Evolutionary conservation across 2,329 filamentous ascomycete genomes (phyloP).

Genomic region (Capronia coronata): DNA sequence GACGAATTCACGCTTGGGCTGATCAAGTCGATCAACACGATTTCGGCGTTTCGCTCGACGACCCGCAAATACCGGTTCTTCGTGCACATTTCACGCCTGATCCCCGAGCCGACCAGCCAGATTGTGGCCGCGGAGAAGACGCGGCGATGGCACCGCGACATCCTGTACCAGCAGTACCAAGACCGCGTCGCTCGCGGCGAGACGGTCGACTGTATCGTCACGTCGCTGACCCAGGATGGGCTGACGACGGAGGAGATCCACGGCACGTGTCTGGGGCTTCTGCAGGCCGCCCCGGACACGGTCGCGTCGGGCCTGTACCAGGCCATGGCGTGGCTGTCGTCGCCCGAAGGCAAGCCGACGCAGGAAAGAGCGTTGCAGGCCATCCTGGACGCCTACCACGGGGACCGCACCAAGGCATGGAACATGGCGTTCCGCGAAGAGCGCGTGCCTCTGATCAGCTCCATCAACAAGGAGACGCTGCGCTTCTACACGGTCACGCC

Average conservation of each 20-base stretch:
- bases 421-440: conserved; percentile 3
- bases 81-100: conserved; percentile 3
- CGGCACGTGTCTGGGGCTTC: conserved; percentile 8
- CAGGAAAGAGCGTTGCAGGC: neutral
- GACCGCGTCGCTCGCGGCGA: neutral
- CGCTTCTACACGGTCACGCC: conserved; percentile 2
- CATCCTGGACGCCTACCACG: conserved; percentile 3
- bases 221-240: conserved; percentile 1
- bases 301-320: conserved; percentile 8
- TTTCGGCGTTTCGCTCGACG: conserved; percentile 3
- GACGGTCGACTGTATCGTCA: conserved; percentile 4
- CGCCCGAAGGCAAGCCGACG: neutral
- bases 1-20: neutral
- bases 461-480: conserved; percentile 10
- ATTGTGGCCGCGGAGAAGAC: neutral
- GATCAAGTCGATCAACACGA: neutral
- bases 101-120: neutral
- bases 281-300: conserved; percentile 9
- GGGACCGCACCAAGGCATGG: neutral
- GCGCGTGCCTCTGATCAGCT: neutral
- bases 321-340: conserved; percentile 1
- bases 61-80: conserved; percentile 2
- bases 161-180: conserved; percentile 4
- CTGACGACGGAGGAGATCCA: conserved; percentile 4
- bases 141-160: neutral